phyloP scores from a whole-genome alignment of 179 eudicot genomes.

The Drosera spatulata region DNA sequence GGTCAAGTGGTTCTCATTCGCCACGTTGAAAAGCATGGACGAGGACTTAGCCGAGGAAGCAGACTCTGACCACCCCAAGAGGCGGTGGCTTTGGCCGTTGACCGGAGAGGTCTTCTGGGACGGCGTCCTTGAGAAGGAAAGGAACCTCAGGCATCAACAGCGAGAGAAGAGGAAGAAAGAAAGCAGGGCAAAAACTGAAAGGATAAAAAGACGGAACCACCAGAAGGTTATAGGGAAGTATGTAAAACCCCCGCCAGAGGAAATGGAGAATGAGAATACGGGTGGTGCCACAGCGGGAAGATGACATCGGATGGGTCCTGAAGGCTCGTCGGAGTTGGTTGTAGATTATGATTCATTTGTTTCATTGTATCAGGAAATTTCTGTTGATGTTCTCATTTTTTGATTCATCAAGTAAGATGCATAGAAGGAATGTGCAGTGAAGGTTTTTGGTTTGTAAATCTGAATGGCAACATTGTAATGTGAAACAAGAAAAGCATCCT shows the following conservation, averaged over 20 bases:
- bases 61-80: conserved; percentile 40
- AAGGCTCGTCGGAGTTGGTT: too few relatives aligned
- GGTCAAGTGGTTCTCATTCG: conserved; percentile 66
- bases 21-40: conserved; percentile 75
- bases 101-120: conserved; percentile 86
- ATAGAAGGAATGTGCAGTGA: too few relatives aligned
- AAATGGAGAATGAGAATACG: conserved; percentile 16
- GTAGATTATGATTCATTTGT: too few relatives aligned
- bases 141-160: conserved; percentile 29
- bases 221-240: conserved; percentile 64
- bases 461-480: too few relatives aligned
- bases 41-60: conserved; percentile 90
- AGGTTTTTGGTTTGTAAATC: too few relatives aligned
- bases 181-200: conserved; percentile 41
- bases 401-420: too few relatives aligned
- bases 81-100: conserved; percentile 78
- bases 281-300: conserved; percentile 9
- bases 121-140: conserved; percentile 65
- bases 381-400: too few relatives aligned
- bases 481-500: too few relatives aligned
- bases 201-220: conserved; percentile 40
- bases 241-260: conserved; percentile 59
- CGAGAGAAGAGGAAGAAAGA: conserved; percentile 43
- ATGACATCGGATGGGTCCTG: neutral
- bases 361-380: too few relatives aligned